Conservation (phyloP, 2,329 filamentous ascomycete genomes). For the Ascochyta viciae-villosae region DNA sequence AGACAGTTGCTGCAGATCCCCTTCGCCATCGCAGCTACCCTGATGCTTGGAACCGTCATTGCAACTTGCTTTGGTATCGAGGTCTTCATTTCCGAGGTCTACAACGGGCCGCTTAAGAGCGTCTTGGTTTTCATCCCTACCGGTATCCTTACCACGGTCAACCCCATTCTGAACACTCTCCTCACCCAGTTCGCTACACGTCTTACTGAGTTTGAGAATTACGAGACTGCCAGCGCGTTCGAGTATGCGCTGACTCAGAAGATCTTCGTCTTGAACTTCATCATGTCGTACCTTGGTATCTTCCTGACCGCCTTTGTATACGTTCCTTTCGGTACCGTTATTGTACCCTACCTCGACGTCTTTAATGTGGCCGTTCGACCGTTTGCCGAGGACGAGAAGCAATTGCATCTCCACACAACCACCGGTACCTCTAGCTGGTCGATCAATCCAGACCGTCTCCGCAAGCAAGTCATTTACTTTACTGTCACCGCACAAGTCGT, state of each 20-base stretch:
- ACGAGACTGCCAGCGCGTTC: constrained; percentile 84
- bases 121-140: constrained; percentile 88
- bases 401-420: constrained; percentile 58
- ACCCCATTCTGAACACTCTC: constrained; percentile 78
- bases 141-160: constrained; percentile 79
- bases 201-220: constrained; percentile 87
- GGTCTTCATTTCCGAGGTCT: constrained; percentile 94
- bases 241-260: constrained; percentile 87
- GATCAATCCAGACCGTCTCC: constrained; percentile 83
- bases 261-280: constrained; percentile 95
- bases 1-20: constrained; percentile 83
- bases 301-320: constrained; percentile 94
- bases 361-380: constrained; percentile 77
- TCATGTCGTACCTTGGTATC: constrained; percentile 87
- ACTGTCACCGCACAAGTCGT: constrained; percentile 94
- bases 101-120: constrained; percentile 84
- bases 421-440: constrained; percentile 67
- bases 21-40: constrained; percentile 77
- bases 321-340: constrained; percentile 83
- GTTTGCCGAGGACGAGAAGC: constrained; percentile 77
- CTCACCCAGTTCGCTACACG: constrained; percentile 78
- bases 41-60: constrained; percentile 81
- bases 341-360: constrained; percentile 86
- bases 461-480: constrained; percentile 93
- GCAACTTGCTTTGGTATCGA: constrained; percentile 89